Conservation (phyloP, 768 basidiomycete species). For the Strobilomyces dryophilus region DNA sequence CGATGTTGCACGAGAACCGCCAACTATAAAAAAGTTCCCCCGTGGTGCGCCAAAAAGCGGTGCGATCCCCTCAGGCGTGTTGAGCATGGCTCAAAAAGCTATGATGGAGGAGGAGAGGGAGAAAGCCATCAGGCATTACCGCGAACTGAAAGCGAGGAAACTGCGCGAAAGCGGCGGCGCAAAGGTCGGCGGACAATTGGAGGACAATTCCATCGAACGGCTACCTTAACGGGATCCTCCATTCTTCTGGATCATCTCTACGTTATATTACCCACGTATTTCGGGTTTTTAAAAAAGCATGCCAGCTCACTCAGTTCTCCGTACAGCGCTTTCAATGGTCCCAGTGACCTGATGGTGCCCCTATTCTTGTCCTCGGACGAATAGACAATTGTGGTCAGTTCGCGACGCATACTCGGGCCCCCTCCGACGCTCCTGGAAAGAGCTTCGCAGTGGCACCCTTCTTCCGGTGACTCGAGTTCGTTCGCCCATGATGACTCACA, state of each 20-base stretch:
- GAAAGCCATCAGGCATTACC: slow-evolving; percentile 60
- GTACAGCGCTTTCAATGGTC: background rate
- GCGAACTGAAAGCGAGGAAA: slow-evolving; percentile 60
- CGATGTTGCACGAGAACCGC: slow-evolving; percentile 68
- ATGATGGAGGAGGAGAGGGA: slow-evolving; percentile 78
- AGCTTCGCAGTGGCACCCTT: background rate
- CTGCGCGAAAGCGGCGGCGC: slow-evolving; percentile 15
- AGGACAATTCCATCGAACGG: slow-evolving; percentile 2
- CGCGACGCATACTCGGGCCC: background rate
- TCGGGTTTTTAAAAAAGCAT: slow-evolving; percentile 3
- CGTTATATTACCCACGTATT: background rate
- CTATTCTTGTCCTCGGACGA: slow-evolving; percentile 4
- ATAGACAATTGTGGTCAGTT: background rate
- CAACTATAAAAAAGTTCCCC: slow-evolving; percentile 53
- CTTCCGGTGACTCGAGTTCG: background rate
- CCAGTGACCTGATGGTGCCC: slow-evolving; percentile 4
- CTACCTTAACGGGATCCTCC: slow-evolving; percentile 9
- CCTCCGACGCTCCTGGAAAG: slow-evolving; percentile 2
- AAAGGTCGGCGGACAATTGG: slow-evolving; percentile 8
- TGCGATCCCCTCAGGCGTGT: slow-evolving; percentile 38
- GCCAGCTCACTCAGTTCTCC: background rate
- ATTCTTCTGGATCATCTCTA: background rate
- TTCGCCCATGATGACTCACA: slow-evolving; percentile 1
- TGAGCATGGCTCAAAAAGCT: slow-evolving; percentile 71
- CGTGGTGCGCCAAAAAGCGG: slow-evolving; percentile 36